Percentiles rank a stretch among this genome's conserved stretches.
phyloP scores from a whole-genome alignment of 2,329 filamentous ascomycete genomes.

The Myrmaecium sp. region DNA sequence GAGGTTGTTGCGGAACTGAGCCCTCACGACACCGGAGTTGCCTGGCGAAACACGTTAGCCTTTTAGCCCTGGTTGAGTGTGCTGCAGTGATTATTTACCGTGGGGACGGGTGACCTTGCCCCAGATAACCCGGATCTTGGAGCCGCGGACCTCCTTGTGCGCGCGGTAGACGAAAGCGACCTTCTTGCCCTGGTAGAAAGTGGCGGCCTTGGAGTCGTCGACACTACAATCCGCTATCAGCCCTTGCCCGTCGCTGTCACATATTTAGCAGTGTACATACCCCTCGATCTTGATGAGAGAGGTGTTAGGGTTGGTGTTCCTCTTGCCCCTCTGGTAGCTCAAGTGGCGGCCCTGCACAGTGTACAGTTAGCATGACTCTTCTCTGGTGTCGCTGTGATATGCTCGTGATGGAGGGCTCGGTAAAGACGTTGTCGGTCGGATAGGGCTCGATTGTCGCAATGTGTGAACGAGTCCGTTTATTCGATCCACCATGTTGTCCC shows the following conservation, averaged over 20 bases:
- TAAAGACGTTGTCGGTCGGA: no score
- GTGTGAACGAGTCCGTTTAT: no score
- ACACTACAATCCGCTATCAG: constrained; percentile 30
- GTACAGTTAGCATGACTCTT: constrained; percentile 2
- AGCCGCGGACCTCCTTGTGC: constrained; percentile 79
- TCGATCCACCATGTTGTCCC: neutral
- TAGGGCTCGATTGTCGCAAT: no score
- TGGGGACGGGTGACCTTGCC: constrained; percentile 76
- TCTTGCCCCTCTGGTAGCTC: constrained; percentile 88
- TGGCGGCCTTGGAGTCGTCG: constrained; percentile 70
- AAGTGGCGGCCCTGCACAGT: constrained; percentile 71
- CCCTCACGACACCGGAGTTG: constrained; percentile 91
- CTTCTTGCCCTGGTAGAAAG: constrained; percentile 97
- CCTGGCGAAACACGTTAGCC: constrained; percentile 36
- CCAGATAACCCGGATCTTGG: constrained; percentile 94
- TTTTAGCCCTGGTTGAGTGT: no score
- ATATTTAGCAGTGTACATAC: neutral
- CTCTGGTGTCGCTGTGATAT: neutral
- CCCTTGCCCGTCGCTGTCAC: neutral
- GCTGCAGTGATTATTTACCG: constrained; percentile 52
- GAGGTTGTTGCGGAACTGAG: constrained; percentile 86
- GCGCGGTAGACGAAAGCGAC: constrained; percentile 94
- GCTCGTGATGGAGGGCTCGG: neutral
- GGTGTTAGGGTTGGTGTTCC: constrained; percentile 63
- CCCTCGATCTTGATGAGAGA: constrained; percentile 92